phyloP scores from a whole-genome alignment of 164 flowering plant species.

The Chimonanthus salicifolius region DNA sequence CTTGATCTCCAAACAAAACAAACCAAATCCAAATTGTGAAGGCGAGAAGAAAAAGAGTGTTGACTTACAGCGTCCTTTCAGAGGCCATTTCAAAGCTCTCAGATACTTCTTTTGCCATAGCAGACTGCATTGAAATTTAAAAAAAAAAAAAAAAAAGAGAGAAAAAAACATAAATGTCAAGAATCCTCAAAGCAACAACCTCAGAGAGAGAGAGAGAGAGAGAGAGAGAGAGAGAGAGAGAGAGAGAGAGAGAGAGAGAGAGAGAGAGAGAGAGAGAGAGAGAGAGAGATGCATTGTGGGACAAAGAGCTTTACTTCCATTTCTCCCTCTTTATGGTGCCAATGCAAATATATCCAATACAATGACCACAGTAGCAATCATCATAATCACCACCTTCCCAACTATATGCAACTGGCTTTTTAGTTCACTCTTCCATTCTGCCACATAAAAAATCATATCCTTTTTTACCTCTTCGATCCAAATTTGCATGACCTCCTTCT shows the following conservation, averaged over 20 bases:
- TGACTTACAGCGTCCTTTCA: slow-evolving; percentile 7
- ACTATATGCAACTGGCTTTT: too few species aligned
- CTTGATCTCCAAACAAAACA: background rate
- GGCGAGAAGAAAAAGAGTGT: background rate
- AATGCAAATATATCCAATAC: too few species aligned
- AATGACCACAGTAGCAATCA: too few species aligned
- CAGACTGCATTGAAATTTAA: background rate
- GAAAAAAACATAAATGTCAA: background rate
- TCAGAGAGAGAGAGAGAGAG: background rate
- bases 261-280: background rate
- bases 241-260: background rate
- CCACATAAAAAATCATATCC: too few species aligned
- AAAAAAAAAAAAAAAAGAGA: background rate
- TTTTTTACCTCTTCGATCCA: too few species aligned
- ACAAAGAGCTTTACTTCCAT: too few species aligned
- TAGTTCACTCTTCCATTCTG: too few species aligned
- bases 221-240: background rate
- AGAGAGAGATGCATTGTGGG: too few species aligned
- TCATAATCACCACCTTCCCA: too few species aligned
- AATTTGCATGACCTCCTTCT: too few species aligned
- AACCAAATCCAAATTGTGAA: background rate
- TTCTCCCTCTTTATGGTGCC: too few species aligned
- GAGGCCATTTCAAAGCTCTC: background rate
- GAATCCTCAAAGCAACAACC: background rate
- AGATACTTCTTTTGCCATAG: background rate